Percentiles rank a stretch among this genome's conserved stretches.
These are phyloP conservation scores for Testicularia cyperi DNA, from an alignment of 1,284 basidiomycete genomes.

Conservation along the genomic window DNA sequence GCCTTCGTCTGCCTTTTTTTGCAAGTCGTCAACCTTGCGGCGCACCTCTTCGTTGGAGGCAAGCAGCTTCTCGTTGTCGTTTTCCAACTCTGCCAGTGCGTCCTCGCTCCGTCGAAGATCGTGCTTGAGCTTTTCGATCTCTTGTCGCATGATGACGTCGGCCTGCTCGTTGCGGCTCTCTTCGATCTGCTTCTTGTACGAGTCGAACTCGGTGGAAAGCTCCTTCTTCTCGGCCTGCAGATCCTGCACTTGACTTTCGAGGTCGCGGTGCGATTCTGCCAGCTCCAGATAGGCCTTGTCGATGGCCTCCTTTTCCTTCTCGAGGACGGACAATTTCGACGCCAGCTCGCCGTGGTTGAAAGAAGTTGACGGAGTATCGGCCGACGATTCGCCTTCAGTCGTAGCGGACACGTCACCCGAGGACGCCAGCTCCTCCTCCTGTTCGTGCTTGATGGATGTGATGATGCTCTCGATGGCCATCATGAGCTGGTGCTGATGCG, in stretches of 20 bases:
- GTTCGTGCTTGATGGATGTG: conserved; percentile 14
- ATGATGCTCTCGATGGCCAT: conserved; percentile 63
- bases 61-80: conserved; percentile 40
- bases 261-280: conserved; percentile 73
- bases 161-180: conserved; percentile 33
- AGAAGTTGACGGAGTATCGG: too few species aligned
- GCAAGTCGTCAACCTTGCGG: conserved; percentile 73
- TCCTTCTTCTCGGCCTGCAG: conserved; percentile 35
- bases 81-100: conserved; percentile 44
- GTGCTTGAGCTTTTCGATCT: conserved; percentile 46
- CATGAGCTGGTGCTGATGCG: conserved; percentile 80
- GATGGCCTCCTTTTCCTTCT: conserved; percentile 63
- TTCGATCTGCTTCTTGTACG: conserved; percentile 37
- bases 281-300: conserved; percentile 75
- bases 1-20: conserved; percentile 74
- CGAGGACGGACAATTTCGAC: conserved; percentile 12
- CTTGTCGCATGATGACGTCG: conserved; percentile 41
- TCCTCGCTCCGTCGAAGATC: conserved; percentile 49
- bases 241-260: conserved; percentile 68
- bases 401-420: not conserved
- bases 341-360: conserved; percentile 73
- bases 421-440: conserved; percentile 17
- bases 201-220: conserved; percentile 18
- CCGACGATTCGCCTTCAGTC: not conserved
- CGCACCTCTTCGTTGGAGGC: conserved; percentile 18